These are phyloP conservation scores for Backusella westeae DNA, from an alignment of 192 early-diverging fungal genomes.

Conservation along the genomic window DNA sequence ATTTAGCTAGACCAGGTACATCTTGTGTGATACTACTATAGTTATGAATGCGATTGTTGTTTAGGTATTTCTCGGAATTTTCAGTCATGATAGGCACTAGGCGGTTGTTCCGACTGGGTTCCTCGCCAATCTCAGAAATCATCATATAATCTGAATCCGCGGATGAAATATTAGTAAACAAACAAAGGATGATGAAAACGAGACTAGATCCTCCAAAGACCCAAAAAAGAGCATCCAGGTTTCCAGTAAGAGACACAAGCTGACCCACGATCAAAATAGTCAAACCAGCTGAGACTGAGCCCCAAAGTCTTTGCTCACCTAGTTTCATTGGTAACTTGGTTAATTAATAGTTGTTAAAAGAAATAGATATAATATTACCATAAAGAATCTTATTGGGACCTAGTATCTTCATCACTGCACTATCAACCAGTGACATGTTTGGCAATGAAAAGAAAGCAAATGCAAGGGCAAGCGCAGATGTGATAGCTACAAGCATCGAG, in stretches of 20 bases:
- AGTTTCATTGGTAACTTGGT: background rate
- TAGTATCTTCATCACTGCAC: conserved; percentile 39
- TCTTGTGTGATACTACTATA: background rate
- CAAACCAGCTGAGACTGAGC: conserved; percentile 30
- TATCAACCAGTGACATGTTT: conserved; percentile 37
- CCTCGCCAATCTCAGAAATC: background rate
- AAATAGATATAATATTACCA: conserved; percentile 30
- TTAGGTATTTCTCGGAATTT: conserved; percentile 3
- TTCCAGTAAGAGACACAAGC: conserved; percentile 11
- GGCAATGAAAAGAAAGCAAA: conserved; percentile 39
- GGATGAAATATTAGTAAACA: conserved; percentile 13
- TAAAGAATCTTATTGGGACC: conserved; percentile 39
- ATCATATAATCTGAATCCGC: background rate
- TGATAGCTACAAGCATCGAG: background rate
- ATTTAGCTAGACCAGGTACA: conserved; percentile 8
- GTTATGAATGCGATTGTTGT: background rate
- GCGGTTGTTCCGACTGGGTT: background rate
- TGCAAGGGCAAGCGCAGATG: background rate
- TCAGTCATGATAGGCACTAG: background rate
- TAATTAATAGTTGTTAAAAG: background rate
- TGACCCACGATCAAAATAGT: conserved; percentile 22
- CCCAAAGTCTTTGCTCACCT: conserved; percentile 37
- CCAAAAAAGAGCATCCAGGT: conserved; percentile 27
- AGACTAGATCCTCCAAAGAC: conserved; percentile 23
- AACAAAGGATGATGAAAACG: conserved; percentile 12